Evolutionary conservation across 257 asterid genomes (phyloP).

Genomic region (Galeopsis tetrahit): DNA sequence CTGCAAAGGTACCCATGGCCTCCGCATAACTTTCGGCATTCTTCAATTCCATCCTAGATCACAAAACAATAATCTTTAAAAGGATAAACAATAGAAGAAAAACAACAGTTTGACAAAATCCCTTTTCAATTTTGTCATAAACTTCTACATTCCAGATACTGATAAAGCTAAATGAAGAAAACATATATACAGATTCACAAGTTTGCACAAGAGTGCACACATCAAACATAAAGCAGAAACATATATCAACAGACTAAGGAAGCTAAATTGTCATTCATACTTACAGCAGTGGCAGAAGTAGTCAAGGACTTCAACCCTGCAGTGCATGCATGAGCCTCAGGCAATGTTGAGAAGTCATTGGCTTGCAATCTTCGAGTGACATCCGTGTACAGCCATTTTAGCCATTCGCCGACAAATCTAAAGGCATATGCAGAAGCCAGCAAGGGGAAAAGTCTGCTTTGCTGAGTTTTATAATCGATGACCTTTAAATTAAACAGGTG

Average conservation of each 20-base stretch:
- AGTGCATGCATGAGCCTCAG: constrained; percentile 98
- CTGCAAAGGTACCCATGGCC: constrained; percentile 97
- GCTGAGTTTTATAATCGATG: constrained; percentile 96
- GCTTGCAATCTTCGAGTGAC: constrained; percentile 81
- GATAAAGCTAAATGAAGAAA: constrained; percentile 18
- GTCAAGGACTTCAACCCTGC: constrained; percentile 99
- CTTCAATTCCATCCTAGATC: constrained; percentile 94
- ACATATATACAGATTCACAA: constrained; percentile 4
- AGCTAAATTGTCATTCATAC: constrained; percentile 36
- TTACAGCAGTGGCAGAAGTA: constrained; percentile 91
- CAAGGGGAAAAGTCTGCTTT: constrained; percentile 90
- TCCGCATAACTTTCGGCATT: constrained; percentile 95
- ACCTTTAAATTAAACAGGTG: constrained; percentile 53
- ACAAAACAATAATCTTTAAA: constrained; percentile 23
- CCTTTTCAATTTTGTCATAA: constrained; percentile 2
- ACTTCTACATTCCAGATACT: constrained; percentile 13
- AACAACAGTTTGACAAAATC: background rate
- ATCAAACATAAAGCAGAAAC: constrained; percentile 23
- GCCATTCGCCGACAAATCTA: constrained; percentile 98
- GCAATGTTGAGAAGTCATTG: constrained; percentile 89
- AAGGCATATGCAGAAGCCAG: constrained; percentile 98
- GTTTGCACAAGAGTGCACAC: constrained; percentile 15
- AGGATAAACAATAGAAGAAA: background rate
- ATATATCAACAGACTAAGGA: background rate
- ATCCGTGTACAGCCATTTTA: constrained; percentile 87